These are phyloP conservation scores for Sclerotiophoma versabilis DNA, from an alignment of 2,329 filamentous ascomycete species.

Conservation along the genomic window DNA sequence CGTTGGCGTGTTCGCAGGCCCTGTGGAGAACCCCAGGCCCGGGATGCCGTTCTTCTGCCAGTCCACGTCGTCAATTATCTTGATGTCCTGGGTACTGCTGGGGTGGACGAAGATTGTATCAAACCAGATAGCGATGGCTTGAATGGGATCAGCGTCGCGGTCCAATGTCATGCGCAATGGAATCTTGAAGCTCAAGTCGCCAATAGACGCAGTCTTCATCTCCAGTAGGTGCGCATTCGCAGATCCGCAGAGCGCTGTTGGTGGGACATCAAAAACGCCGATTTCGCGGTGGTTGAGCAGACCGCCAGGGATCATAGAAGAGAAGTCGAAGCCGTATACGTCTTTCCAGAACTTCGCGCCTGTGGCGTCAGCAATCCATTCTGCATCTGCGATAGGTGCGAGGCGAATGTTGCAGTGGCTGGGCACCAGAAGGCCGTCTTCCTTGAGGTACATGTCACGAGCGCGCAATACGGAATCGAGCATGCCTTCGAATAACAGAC, in stretches of 20 bases:
- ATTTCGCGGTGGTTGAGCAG: constrained; percentile 69
- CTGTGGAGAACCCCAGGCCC: constrained; percentile 86
- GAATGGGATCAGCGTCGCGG: constrained; percentile 71
- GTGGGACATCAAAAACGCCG: constrained; percentile 42
- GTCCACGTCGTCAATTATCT: constrained; percentile 62
- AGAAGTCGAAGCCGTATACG: constrained; percentile 95
- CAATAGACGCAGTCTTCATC: constrained; percentile 73
- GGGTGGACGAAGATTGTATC: constrained; percentile 86
- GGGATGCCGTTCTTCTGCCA: constrained; percentile 65
- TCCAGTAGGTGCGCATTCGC: constrained; percentile 77
- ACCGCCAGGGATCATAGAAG: constrained; percentile 83
- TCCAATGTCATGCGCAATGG: constrained; percentile 69
- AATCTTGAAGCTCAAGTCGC: constrained; percentile 78
- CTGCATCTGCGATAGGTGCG: constrained; percentile 78
- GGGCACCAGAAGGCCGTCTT: constrained; percentile 83
- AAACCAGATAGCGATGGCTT: constrained; percentile 92
- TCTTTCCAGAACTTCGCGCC: constrained; percentile 78
- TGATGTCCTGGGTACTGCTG: constrained; percentile 32
- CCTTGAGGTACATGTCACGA: constrained; percentile 82
- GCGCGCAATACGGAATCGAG: constrained; percentile 90
- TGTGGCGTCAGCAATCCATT: constrained; percentile 79
- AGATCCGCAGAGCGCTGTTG: constrained; percentile 54
- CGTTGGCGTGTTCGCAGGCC: constrained; percentile 76
- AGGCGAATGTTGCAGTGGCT: constrained; percentile 84
- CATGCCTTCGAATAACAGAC: constrained; percentile 93